Evolutionary conservation across 129 eudicot genomes (phyloP), one percentile per base, ranked within the genome.

Genomic region (Scalesia atractyloides): DNA sequence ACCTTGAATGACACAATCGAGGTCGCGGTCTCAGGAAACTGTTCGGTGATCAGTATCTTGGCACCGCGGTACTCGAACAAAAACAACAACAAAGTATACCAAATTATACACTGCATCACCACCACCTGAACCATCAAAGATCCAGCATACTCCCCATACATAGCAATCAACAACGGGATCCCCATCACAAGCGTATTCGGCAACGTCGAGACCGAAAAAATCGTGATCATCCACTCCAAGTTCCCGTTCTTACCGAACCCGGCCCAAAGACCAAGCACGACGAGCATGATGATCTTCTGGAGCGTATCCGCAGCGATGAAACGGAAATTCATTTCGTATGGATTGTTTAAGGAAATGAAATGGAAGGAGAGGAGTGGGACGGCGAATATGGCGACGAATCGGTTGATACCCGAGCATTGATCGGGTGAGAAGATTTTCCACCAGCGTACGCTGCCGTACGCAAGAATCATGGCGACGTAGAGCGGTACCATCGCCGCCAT

Each of bases 371-470:
- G 81, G 1, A 92, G 84, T 0, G 96, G 96, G 5, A 92, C 98
- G 4, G 96, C 98, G 70, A 92, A 92, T 4, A 92, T 72, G 6
- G 98, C 98, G 11, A 92, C 98, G 52, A 92, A 92, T 0, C 96
- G 79, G 72, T 92, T 92, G 75, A 92, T 92, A 34, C 96, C 98
- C 69, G 98, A 92, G 79, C 98, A 92, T 61, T 92, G 98, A 52
- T 92, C 96, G 1, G 98, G 91, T 3, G 96, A 75, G 65, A 92
- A 92, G 24, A 92, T 89, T 54, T 89, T 85, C 97, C 97, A 89
- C 97, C 97, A 92, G 24, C 94, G 87, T 75, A 92, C 97, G 9
- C 96, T 89, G 73, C 97, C 97, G 78, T 92, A 92, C 7, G 97
- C 97, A 1, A 92, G 78, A 12, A 92, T 89, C 97, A 92, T 92